phyloP scores from a whole-genome alignment of 108 stramenopile genomes.

The Epithemia pelagica region DNA sequence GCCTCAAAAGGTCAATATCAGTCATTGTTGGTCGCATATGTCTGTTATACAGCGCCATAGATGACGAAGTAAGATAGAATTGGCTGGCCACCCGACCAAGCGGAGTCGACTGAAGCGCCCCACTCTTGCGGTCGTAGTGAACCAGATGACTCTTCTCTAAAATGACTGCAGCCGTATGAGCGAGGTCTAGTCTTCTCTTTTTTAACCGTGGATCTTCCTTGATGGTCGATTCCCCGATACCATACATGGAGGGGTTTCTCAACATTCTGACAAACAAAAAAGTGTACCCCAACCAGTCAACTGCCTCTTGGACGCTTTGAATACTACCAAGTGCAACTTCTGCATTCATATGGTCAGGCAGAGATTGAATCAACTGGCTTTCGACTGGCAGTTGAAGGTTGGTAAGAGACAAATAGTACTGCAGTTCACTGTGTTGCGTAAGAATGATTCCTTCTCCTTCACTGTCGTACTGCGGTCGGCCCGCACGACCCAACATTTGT shows the following conservation, averaged over 20 bases:
- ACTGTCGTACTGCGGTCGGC: constrained; percentile 97
- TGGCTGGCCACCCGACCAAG: constrained; percentile 95
- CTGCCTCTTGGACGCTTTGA: constrained; percentile 87
- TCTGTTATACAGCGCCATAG: constrained; percentile 93
- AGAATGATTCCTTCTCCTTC: constrained; percentile 99
- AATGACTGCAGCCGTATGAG: constrained; percentile 85
- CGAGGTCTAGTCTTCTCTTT: constrained; percentile 86
- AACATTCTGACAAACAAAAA: constrained; percentile 98
- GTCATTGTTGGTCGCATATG: constrained; percentile 95
- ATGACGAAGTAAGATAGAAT: constrained; percentile 95
- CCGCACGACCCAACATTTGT: constrained; percentile 99
- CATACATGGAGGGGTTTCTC: constrained; percentile 89
- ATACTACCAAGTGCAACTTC: constrained; percentile 95
- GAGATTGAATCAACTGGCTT: constrained; percentile 90
- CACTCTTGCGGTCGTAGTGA: constrained; percentile 90
- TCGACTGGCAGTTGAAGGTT: constrained; percentile 99
- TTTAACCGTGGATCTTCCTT: constrained; percentile 85
- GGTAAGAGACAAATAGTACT: constrained; percentile 97
- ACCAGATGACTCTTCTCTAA: constrained; percentile 91
- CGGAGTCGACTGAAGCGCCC: constrained; percentile 87
- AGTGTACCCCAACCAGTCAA: constrained; percentile 97
- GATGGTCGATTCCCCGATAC: constrained; percentile 57
- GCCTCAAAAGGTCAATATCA: constrained; percentile 95
- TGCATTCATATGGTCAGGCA: constrained; percentile 97
- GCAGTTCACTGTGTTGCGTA: constrained; percentile 96